These are phyloP conservation scores for Poa pratensis DNA, from an alignment of 176 grass and related monocot genomes.

Conservation along the genomic window DNA sequence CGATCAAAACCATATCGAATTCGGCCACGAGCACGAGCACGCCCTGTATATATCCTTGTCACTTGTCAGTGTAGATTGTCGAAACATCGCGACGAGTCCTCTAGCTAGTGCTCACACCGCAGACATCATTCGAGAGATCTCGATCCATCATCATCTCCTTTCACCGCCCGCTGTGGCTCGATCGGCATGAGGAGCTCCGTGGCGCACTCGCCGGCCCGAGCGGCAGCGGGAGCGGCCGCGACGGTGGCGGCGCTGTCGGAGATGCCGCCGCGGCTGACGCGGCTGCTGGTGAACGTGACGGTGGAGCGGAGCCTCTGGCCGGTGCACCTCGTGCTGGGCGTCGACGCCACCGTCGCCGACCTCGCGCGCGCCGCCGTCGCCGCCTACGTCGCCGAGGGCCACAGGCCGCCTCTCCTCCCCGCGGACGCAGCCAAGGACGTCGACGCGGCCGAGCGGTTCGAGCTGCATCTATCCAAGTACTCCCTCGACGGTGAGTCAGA, in stretches of 20 bases:
- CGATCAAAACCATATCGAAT: neutral
- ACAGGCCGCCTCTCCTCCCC: constrained; percentile 46
- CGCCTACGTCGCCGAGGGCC: constrained; percentile 58
- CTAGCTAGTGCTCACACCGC: no score
- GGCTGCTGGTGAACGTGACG: constrained; percentile 86
- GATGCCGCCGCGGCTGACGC: constrained; percentile 48
- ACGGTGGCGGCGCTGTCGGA: neutral
- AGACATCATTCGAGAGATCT: neutral
- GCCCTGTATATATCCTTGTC: neutral
- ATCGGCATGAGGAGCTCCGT: neutral
- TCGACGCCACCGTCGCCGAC: constrained; percentile 71
- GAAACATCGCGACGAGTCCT: neutral
- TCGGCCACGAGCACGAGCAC: neutral
- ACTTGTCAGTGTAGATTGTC: neutral
- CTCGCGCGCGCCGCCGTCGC: constrained; percentile 54
- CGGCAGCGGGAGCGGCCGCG: neutral
- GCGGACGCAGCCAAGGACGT: neutral
- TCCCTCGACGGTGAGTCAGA: constrained; percentile 58
- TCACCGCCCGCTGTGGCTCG: no score
- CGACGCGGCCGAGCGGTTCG: constrained; percentile 36
- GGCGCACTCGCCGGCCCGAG: no score
- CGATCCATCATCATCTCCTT: neutral
- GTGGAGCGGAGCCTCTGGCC: constrained; percentile 78
- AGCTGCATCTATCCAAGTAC: constrained; percentile 80
- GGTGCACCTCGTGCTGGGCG: constrained; percentile 64